These are phyloP conservation scores for Coemansia sp. DNA, from an alignment of 192 early-diverging fungal genomes.

Conservation along the genomic window DNA sequence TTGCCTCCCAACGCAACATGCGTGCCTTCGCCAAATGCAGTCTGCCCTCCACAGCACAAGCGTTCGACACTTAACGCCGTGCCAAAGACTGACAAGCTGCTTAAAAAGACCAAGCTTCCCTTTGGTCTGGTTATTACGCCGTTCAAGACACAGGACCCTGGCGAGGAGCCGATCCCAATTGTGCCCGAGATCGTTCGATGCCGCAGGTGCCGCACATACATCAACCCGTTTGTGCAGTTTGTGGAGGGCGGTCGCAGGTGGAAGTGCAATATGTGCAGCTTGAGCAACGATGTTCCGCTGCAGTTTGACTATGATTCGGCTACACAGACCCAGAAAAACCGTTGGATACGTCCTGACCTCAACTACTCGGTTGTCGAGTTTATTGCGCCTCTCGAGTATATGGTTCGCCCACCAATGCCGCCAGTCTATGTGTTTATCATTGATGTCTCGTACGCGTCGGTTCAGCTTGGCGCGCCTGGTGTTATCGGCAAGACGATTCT, in stretches of 20 bases:
- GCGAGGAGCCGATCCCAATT: slow-evolving; percentile 75
- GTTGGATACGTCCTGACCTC: slow-evolving; percentile 86
- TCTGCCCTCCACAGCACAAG: slow-evolving; percentile 79
- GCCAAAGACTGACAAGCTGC: slow-evolving; percentile 75
- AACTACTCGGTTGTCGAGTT: slow-evolving; percentile 91
- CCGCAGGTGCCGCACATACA: slow-evolving; percentile 91
- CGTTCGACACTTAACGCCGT: slow-evolving; percentile 87
- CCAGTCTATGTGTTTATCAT: slow-evolving; percentile 91
- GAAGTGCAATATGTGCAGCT: slow-evolving; percentile 94
- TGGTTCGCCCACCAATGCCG: slow-evolving; percentile 97
- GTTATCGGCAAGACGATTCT: slow-evolving; percentile 78
- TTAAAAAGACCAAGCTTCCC: slow-evolving; percentile 87
- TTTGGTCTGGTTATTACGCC: slow-evolving; percentile 91
- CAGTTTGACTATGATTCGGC: slow-evolving; percentile 77
- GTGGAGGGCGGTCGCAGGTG: slow-evolving; percentile 93
- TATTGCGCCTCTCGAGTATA: slow-evolving; percentile 95
- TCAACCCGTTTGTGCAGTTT: slow-evolving; percentile 95
- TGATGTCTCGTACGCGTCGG: slow-evolving; percentile 88
- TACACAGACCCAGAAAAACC: slow-evolving; percentile 73
- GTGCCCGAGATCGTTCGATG: slow-evolving; percentile 95
- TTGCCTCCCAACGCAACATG: slow-evolving; percentile 43
- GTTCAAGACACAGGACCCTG: slow-evolving; percentile 46
- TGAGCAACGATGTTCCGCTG: slow-evolving; percentile 84
- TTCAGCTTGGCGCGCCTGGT: slow-evolving; percentile 81
- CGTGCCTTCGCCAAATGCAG: slow-evolving; percentile 50